Evolutionary conservation across 2,329 filamentous ascomycete genomes (phyloP).

Genomic region (Aspergillaceae sp.): DNA sequence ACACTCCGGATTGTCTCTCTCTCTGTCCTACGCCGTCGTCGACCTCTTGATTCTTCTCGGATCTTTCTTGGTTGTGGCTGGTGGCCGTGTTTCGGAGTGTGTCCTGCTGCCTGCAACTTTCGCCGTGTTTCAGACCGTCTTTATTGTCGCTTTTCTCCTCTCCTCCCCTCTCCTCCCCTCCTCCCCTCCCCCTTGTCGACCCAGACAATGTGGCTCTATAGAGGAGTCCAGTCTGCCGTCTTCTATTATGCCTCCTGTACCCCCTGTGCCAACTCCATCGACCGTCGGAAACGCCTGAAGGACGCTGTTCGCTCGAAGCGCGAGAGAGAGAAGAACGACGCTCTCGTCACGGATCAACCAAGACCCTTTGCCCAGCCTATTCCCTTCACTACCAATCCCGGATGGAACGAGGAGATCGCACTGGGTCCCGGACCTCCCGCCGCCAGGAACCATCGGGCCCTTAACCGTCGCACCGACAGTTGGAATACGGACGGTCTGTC

Average conservation of each 20-base stretch:
- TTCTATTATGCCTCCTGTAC: slow-evolving; percentile 44
- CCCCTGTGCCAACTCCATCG: slow-evolving; percentile 59
- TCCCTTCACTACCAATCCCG: slow-evolving; percentile 77
- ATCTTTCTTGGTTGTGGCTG: too few relatives aligned
- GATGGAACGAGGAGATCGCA: slow-evolving; percentile 79
- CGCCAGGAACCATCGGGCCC: slow-evolving; percentile 44
- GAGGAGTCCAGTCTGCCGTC: slow-evolving; percentile 42
- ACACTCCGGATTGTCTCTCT: slow-evolving; percentile 15
- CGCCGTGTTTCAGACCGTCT: not conserved
- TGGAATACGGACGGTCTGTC: slow-evolving; percentile 46
- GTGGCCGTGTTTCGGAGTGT: not conserved
- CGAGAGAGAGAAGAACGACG: slow-evolving; percentile 56
- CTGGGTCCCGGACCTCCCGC: slow-evolving; percentile 68
- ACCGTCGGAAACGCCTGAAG: slow-evolving; percentile 61
- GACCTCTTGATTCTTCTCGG: not conserved
- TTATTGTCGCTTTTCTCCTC: slow-evolving; percentile 1
- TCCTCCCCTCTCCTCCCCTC: slow-evolving; percentile 1
- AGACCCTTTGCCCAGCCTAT: slow-evolving; percentile 65
- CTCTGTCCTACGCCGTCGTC: slow-evolving; percentile 13
- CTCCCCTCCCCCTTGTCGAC: slow-evolving; percentile 10
- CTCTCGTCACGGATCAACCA: slow-evolving; percentile 54
- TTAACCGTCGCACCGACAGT: slow-evolving; percentile 46
- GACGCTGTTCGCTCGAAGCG: slow-evolving; percentile 60
- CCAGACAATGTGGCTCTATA: slow-evolving; percentile 38
- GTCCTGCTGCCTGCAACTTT: not conserved